These are phyloP conservation scores for Davidsoniella neocaledoniae DNA, from an alignment of 2,329 filamentous ascomycete genomes.

Conservation along the genomic window DNA sequence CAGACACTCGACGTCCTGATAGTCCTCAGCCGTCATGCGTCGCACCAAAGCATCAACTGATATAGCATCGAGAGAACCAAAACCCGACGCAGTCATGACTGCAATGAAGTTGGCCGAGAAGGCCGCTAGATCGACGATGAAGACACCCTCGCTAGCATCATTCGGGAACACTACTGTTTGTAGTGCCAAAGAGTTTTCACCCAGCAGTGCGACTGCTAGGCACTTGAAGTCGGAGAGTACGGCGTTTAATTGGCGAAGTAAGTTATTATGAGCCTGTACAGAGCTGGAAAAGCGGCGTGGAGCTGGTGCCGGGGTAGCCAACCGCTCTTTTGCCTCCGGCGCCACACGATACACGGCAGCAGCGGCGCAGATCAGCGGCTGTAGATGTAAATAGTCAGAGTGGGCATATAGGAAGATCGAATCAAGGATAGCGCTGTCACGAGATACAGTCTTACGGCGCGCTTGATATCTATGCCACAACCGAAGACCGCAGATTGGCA, in stretches of 20 bases:
- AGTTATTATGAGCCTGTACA: background rate
- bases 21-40: background rate
- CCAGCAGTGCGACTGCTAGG: background rate
- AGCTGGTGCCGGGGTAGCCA: background rate
- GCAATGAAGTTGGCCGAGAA: conserved; percentile 2
- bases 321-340: background rate
- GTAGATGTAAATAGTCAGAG: background rate
- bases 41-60: conserved; percentile 2
- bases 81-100: background rate
- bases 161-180: background rate
- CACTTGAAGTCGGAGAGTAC: background rate
- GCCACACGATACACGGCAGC: background rate
- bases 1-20: background rate
- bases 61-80: background rate
- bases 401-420: background rate
- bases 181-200: background rate
- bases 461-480: background rate
- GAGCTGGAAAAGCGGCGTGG: background rate
- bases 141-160: background rate
- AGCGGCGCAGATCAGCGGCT: background rate
- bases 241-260: too few relatives aligned
- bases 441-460: background rate
- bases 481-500: background rate
- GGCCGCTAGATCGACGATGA: background rate
- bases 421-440: background rate